Percentiles rank a stretch among this genome's conserved stretches.
phyloP scores from a whole-genome alignment of 73 alveolate genomes.

The Effrenium voratum region DNA sequence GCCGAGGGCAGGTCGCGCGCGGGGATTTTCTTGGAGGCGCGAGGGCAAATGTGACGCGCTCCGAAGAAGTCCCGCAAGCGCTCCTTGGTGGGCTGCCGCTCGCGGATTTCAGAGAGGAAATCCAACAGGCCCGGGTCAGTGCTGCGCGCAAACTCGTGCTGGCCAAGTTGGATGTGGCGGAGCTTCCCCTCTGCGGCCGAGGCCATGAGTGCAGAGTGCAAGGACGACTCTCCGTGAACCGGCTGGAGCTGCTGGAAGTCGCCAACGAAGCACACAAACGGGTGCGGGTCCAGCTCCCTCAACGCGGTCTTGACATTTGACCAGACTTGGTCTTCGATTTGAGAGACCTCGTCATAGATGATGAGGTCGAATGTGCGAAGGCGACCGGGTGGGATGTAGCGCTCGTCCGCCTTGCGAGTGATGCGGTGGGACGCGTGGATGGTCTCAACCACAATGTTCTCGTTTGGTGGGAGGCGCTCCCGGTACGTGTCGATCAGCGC shows the following conservation, averaged over 20 bases:
- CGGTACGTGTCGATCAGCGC: background rate
- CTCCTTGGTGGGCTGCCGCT: background rate
- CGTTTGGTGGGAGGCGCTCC: background rate
- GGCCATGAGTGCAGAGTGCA: background rate
- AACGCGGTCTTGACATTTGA: background rate
- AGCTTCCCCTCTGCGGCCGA: background rate
- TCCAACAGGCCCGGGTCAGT: conserved; percentile 15
- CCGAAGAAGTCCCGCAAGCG: background rate
- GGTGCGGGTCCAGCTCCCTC: background rate
- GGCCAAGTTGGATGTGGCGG: background rate
- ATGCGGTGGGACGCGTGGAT: conserved; percentile 6
- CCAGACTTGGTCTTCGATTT: conserved; percentile 10
- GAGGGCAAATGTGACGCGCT: no score
- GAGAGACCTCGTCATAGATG: conserved; percentile 31
- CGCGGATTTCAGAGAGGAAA: background rate
- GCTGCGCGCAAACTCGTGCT: conserved; percentile 44
- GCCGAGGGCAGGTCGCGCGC: no score
- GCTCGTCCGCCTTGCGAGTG: background rate
- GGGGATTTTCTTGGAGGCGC: no score
- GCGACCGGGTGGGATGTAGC: conserved; percentile 14
- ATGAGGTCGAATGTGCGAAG: conserved; percentile 24
- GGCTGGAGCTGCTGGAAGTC: conserved; percentile 72
- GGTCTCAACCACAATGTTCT: conserved; percentile 23
- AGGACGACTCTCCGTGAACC: background rate
- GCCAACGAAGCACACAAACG: background rate